phyloP scores from a whole-genome alignment of 148 eudicot species.

The Beta vulgaris region DNA sequence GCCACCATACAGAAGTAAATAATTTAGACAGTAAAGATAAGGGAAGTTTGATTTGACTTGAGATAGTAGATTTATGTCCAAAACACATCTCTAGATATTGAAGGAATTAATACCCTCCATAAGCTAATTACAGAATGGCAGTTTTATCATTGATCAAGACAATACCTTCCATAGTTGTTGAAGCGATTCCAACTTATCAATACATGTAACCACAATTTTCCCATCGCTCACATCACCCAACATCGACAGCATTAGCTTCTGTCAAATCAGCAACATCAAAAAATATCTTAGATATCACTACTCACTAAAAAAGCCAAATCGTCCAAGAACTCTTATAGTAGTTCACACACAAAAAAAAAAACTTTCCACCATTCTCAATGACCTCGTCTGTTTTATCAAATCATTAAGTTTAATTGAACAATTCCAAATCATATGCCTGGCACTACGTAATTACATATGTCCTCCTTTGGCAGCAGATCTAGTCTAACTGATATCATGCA shows the following conservation, averaged over 20 bases:
- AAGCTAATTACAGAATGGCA: not conserved
- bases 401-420: not conserved
- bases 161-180: constrained; percentile 59
- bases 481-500: not conserved
- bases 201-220: constrained; percentile 28
- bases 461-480: not conserved
- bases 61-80: too few relatives aligned
- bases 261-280: constrained; percentile 32
- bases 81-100: not conserved
- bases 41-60: not conserved
- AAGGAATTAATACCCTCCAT: too few relatives aligned
- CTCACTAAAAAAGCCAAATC: constrained; percentile 4
- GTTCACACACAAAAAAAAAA: not conserved
- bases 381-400: not conserved
- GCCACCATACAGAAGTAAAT: constrained; percentile 19
- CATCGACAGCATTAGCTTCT: constrained; percentile 63
- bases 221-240: constrained; percentile 33
- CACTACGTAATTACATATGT: not conserved
- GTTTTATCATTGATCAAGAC: not conserved
- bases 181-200: constrained; percentile 29
- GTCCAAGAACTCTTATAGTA: constrained; percentile 1
- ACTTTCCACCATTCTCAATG: not conserved
- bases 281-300: not conserved
- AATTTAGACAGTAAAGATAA: not conserved
- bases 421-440: not conserved